phyloP scores from a whole-genome alignment of 495 filamentous ascomycete genomes.

The Bathelium albidoporum region DNA sequence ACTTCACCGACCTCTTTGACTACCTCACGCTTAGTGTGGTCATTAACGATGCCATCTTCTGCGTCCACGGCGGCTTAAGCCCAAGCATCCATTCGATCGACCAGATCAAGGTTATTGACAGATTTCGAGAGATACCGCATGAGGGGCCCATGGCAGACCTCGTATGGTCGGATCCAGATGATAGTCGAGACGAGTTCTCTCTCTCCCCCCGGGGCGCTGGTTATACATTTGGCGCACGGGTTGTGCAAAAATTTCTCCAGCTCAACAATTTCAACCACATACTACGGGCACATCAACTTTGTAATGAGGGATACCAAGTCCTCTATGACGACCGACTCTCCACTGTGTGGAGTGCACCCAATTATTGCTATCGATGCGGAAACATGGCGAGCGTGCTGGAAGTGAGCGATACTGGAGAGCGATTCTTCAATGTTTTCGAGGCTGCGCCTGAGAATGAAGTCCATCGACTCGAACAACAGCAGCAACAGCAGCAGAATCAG shows the following conservation, averaged over 20 bases:
- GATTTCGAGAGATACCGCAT: slow-evolving; percentile 95
- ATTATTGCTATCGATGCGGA: slow-evolving; percentile 97
- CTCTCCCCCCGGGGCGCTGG: slow-evolving; percentile 88
- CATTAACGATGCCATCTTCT: slow-evolving; percentile 98
- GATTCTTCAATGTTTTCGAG: slow-evolving; percentile 94
- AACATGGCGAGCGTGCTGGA: slow-evolving; percentile 96
- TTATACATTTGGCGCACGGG: slow-evolving; percentile 93
- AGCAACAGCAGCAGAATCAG: slow-evolving; percentile 42
- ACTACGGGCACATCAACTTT: slow-evolving; percentile 89
- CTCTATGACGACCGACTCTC: slow-evolving; percentile 88
- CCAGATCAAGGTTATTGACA: slow-evolving; percentile 98
- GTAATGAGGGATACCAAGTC: slow-evolving; percentile 93
- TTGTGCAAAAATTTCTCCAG: slow-evolving; percentile 93
- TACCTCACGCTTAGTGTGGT: slow-evolving; percentile 93
- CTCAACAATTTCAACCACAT: slow-evolving; percentile 97
- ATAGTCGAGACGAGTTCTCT: slow-evolving; percentile 91
- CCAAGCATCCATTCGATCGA: slow-evolving; percentile 97
- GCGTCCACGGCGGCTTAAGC: slow-evolving; percentile 90
- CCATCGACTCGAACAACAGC: slow-evolving; percentile 66
- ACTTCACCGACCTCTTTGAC: slow-evolving; percentile 99
- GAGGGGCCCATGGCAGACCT: slow-evolving; percentile 99
- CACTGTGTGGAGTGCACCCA: slow-evolving; percentile 96
- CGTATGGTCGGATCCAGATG: slow-evolving; percentile 95
- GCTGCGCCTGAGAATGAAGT: slow-evolving; percentile 92
- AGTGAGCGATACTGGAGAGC: slow-evolving; percentile 81